Conservation (phyloP, 352 stramenopile species). For the Globisporangium polare region DNA sequence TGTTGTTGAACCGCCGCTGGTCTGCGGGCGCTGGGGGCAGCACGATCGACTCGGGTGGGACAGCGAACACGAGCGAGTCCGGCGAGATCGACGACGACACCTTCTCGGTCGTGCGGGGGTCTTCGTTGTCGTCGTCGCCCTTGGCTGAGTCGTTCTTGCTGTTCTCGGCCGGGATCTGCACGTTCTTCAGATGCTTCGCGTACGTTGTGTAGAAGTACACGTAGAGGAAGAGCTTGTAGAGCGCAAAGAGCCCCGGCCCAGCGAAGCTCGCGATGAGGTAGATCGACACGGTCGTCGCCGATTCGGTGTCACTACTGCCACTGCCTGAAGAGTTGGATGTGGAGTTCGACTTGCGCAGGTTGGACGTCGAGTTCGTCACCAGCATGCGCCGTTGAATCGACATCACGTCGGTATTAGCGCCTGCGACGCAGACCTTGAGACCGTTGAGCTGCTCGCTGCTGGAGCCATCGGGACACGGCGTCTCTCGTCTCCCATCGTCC, state of each 20-base stretch:
- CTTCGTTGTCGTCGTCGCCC: constrained; percentile 1
- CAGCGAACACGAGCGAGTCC: constrained; percentile 1
- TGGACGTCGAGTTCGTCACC: neutral
- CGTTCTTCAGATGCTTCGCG: constrained; percentile 1
- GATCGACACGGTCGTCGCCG: constrained; percentile 4
- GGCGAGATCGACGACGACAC: neutral
- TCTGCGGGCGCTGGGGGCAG: neutral
- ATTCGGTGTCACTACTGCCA: neutral
- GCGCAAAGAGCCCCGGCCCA: constrained; percentile 1
- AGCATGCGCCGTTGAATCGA: neutral
- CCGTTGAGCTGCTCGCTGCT: neutral
- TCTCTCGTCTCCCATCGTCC: neutral
- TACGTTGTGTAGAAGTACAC: constrained; percentile 11
- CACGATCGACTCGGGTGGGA: neutral
- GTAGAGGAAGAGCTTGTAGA: constrained; percentile 8
- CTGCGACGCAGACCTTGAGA: neutral
- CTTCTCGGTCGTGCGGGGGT: constrained; percentile 6
- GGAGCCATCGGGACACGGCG: neutral
- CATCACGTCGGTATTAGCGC: neutral
- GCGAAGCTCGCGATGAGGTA: constrained; percentile 4
- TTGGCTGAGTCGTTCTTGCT: neutral
- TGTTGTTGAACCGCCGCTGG: constrained; percentile 22
- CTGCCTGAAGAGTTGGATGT: neutral
- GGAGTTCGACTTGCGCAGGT: neutral
- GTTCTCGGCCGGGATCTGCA: neutral